phyloP scores from a whole-genome alignment of 768 basidiomycete species.

The Sistotremastrum suecicum region DNA sequence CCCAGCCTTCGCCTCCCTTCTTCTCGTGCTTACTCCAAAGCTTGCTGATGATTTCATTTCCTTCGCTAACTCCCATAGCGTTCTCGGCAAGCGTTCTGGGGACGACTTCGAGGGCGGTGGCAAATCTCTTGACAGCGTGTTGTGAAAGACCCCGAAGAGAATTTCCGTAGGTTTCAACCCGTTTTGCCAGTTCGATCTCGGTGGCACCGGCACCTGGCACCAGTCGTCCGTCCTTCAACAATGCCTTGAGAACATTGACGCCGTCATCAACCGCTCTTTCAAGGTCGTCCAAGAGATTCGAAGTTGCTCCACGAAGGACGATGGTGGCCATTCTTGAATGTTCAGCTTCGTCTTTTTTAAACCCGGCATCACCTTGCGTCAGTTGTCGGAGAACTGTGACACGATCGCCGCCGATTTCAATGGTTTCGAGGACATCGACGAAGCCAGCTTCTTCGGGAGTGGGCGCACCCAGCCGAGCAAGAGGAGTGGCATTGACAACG shows the following conservation, averaged over 20 bases:
- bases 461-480: conserved; percentile 90
- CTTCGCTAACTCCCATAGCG: conserved; percentile 79
- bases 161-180: conserved; percentile 76
- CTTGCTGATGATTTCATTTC: conserved; percentile 80
- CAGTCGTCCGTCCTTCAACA: conserved; percentile 80
- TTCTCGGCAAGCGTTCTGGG: conserved; percentile 92
- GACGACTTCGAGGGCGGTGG: conserved; percentile 80
- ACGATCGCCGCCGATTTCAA: conserved; percentile 94
- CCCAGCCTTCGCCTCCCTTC: conserved; percentile 53
- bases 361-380: conserved; percentile 46
- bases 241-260: conserved; percentile 85
- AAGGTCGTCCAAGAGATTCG: conserved; percentile 88
- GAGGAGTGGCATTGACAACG: conserved; percentile 90
- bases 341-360: conserved; percentile 36
- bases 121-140: conserved; percentile 86
- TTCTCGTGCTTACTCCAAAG: conserved; percentile 85
- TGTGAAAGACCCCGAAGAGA: conserved; percentile 84
- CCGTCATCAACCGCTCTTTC: conserved; percentile 96
- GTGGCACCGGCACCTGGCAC: conserved; percentile 92
- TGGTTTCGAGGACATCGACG: conserved; percentile 88
- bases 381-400: conserved; percentile 93
- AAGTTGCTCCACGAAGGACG: conserved; percentile 88
- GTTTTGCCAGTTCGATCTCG: conserved; percentile 81
- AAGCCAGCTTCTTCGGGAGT: conserved; percentile 92
- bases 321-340: conserved; percentile 86